Evolutionary conservation across 2,329 filamentous ascomycete species (phyloP).

Genomic region (Apiospora rasikravindrae): DNA sequence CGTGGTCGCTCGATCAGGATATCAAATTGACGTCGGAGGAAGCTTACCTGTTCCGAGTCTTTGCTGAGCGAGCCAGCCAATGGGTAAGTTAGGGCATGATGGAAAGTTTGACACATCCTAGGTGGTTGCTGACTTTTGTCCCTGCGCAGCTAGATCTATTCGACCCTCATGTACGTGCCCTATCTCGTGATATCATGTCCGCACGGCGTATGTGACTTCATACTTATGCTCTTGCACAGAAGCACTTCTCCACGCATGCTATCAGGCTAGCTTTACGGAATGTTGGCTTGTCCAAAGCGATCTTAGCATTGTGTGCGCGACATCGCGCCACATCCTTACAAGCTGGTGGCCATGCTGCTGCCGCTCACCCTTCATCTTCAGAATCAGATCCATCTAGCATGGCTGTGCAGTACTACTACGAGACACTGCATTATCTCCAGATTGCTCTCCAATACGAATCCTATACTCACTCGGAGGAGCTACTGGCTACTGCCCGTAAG

Average conservation of each 20-base stretch:
- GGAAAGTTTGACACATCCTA: no score
- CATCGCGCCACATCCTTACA: slow-evolving; percentile 41
- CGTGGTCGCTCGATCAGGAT: slow-evolving; percentile 34
- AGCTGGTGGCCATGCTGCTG: not conserved
- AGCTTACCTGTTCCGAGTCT: slow-evolving; percentile 36
- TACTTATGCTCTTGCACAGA: slow-evolving; percentile 5
- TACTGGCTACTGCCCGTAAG: slow-evolving; percentile 61
- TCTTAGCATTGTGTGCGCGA: slow-evolving; percentile 60
- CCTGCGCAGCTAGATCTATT: slow-evolving; percentile 37
- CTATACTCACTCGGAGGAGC: slow-evolving; percentile 62
- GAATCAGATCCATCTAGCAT: slow-evolving; percentile 38
- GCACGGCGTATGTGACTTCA: no score
- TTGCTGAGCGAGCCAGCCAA: slow-evolving; percentile 33
- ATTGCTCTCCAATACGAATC: slow-evolving; percentile 62
- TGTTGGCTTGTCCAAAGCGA: slow-evolving; percentile 60
- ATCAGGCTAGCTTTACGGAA: slow-evolving; percentile 51
- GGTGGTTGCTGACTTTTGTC: not conserved
- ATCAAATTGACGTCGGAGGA: slow-evolving; percentile 34
- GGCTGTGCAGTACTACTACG: slow-evolving; percentile 63
- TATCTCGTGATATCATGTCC: not conserved
- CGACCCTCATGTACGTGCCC: slow-evolving; percentile 30
- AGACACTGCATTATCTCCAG: slow-evolving; percentile 66
- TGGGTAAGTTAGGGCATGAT: slow-evolving; percentile 27
- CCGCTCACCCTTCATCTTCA: not conserved
- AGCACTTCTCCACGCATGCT: slow-evolving; percentile 41